Evolutionary conservation across 2,329 filamentous ascomycete genomes (phyloP), one percentile per base, ranked within the genome.

Genomic region (Boeremia exigua): DNA sequence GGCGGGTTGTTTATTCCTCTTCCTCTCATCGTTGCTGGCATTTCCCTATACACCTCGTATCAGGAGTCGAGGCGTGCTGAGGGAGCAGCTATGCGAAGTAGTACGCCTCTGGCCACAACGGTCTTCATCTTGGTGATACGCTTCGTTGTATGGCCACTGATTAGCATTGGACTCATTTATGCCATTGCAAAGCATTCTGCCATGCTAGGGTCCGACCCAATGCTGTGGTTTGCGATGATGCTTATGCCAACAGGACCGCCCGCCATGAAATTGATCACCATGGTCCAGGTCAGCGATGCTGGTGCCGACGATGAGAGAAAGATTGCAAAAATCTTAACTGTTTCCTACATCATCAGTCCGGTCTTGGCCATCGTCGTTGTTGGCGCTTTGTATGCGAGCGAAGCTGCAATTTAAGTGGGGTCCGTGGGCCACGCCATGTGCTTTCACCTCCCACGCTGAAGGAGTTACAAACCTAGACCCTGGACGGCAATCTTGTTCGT

Each of bases 191-290:
- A 86, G 84, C 0, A 63, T 61, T 1, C 38, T 7, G 60, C 58
- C 6, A 25, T 84, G 2, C 65, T 89, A 2, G 77, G 78, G 1
- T 63, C 77, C 3, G 86, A 89, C 64, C 86, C 86, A 0, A 83
- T 88, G 60, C 72, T 89, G 17, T 88, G 85, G 85, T 89, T 89
- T 64, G 78, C 75, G 1, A 79, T 86, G 79, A 86, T 85, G 82
- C 67, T 85, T 12, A 84, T 84, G 79, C 82, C 83, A 0, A 78
- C 79, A 1, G 82, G 83, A 0, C 82, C 82, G 36, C 80, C 82
- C 2, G 81, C 82, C 0, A 75, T 84, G 78, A 81, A 82, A 36
- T 72, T 82, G 29, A 80, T 79, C 11, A 80, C 80, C 1, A 72
- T 85, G 56, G 80, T 82, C 8, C 81, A 84, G 47, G 72, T 84